phyloP scores from a whole-genome alignment of 73 alveolate species.

The Paramecium bursaria region DNA sequence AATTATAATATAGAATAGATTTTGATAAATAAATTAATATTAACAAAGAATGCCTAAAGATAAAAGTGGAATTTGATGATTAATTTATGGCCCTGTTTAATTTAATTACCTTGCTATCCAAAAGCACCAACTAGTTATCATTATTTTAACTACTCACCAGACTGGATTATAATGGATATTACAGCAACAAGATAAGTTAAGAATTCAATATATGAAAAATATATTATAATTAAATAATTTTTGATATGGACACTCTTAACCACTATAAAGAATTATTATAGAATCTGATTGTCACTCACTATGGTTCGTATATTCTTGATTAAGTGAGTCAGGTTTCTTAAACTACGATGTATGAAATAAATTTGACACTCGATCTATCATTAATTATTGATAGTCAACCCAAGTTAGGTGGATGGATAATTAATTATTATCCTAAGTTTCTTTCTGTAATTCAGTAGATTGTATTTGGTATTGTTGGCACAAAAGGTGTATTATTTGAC shows the following conservation, averaged over 20 bases:
- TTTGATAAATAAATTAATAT: too few relatives aligned
- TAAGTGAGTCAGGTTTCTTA: too few relatives aligned
- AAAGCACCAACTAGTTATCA: background rate
- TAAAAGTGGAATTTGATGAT: slow-evolving; percentile 38
- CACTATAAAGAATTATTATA: too few relatives aligned
- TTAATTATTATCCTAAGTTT: slow-evolving; percentile 41
- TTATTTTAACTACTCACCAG: slow-evolving; percentile 16
- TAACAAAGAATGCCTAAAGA: slow-evolving; percentile 34
- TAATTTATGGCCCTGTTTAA: slow-evolving; percentile 11
- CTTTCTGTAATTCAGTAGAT: slow-evolving; percentile 2
- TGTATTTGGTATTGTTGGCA: background rate
- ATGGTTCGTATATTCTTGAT: too few relatives aligned
- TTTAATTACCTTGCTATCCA: background rate
- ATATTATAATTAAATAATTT: too few relatives aligned
- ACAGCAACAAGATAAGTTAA: background rate
- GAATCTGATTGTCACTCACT: too few relatives aligned
- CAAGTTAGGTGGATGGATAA: slow-evolving; percentile 40
- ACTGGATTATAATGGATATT: slow-evolving; percentile 37
- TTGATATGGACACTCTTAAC: too few relatives aligned
- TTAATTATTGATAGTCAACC: slow-evolving; percentile 46
- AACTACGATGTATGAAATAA: slow-evolving; percentile 21
- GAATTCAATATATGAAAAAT: too few relatives aligned
- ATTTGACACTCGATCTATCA: slow-evolving; percentile 36
- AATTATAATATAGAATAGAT: too few relatives aligned
- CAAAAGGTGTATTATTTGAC: background rate